Percentiles rank a stretch among this genome's conserved stretches.
These are phyloP conservation scores for Lentithecium fluviatile DNA, from an alignment of 495 filamentous ascomycete species.

Conservation along the genomic window DNA sequence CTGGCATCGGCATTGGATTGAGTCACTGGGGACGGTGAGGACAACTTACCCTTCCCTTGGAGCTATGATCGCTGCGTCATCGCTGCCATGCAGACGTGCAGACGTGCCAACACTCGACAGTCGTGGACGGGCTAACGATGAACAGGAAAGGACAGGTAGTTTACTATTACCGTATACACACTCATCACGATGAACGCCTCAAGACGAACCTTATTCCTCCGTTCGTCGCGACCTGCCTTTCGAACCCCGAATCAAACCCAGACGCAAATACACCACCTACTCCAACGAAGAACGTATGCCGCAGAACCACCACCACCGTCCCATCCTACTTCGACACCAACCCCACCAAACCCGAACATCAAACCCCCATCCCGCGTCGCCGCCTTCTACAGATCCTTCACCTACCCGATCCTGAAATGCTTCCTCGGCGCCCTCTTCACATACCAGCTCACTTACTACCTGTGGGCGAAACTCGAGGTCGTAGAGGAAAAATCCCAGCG, in stretches of 20 bases:
- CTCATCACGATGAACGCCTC: too few relatives aligned
- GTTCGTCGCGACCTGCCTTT: too few relatives aligned
- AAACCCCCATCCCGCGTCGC: slow-evolving; percentile 39
- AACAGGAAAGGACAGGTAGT: too few relatives aligned
- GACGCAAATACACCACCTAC: not conserved
- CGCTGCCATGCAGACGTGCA: too few relatives aligned
- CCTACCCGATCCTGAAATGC: slow-evolving; percentile 76
- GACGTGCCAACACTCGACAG: too few relatives aligned
- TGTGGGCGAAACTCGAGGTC: slow-evolving; percentile 83
- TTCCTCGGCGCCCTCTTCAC: slow-evolving; percentile 83
- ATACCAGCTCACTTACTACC: slow-evolving; percentile 82
- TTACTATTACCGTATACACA: too few relatives aligned
- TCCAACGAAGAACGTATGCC: not conserved
- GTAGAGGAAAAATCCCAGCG: slow-evolving; percentile 65
- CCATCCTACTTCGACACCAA: not conserved
- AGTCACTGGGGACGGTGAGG: too few relatives aligned
- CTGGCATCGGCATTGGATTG: too few relatives aligned
- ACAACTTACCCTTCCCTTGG: too few relatives aligned
- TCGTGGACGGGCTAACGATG: too few relatives aligned
- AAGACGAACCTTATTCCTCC: too few relatives aligned
- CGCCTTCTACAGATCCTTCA: slow-evolving; percentile 75
- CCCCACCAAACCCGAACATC: not conserved
- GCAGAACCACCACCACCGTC: not conserved
- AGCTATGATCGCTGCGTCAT: too few relatives aligned
- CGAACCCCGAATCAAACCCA: not conserved